Evolutionary conservation across 495 filamentous ascomycete genomes (phyloP), one percentile per base, ranked within the genome.

Genomic region (Xylaria grammica): DNA sequence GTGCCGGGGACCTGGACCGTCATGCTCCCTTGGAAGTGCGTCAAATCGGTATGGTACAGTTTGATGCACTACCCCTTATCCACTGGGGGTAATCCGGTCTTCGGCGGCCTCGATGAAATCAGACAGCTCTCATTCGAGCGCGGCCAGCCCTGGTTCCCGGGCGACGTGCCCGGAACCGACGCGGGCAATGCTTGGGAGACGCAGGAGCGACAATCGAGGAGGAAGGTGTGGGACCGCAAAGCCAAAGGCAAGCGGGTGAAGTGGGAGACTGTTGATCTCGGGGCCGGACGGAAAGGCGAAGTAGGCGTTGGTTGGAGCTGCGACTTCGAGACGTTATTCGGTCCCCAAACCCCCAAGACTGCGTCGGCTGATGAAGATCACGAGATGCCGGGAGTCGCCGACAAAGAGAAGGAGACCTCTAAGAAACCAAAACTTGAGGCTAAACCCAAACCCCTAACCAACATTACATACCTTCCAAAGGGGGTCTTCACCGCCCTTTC

Each of bases 1-100:
- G 72, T 76, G 1, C 88, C 89, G 49, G 90, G 90, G 0, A 86
- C 81, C 1, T 98, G 94, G 93, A 96, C 90, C 1, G 68, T 99
- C 1, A 81, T 98, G 32, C 79, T 95, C 3, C 95, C 95, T 0
- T 98, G 95, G 94, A 94, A 93, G 70, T 97, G 92, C 67, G 89
- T 97, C 30, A 75, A 83, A 22, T 88, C 93, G 1, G 78, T 98
- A 38, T 99, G 95, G 95, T 91, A 94, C 69, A 84, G 86, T 17
- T 69, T 99, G 13, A 89, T 97, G 85, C 91, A 91, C 70, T 94
- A 91, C 70, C 92, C 93, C 0, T 80, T 96, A 1, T 91, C 90
- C 3, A 89, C 88, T 11, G 91, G 92, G 26, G 86, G 90, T 1
- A 93, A 90, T 49, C 87, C 91, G 9, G 83, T 89, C 30, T 92